Evolutionary conservation across 495 filamentous ascomycete species (phyloP), one percentile per base, ranked within the genome.

Genomic region (Hyaloscypha hepaticicola): DNA sequence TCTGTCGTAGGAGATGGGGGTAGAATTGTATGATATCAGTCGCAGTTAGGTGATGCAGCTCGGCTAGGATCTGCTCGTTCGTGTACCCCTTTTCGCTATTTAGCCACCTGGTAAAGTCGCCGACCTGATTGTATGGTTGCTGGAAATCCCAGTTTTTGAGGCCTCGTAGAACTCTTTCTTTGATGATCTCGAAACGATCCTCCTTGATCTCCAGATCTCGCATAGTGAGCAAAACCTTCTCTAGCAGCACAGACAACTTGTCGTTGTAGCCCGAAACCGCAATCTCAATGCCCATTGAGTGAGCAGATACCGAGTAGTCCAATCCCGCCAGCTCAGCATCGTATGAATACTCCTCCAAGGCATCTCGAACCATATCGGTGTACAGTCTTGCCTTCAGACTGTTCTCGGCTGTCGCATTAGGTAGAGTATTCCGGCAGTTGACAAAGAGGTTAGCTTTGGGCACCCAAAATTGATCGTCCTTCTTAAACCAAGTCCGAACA

Each of bases 391-490:
- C 82, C 72, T 92, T 94, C 33, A 96, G 87, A 22, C 83, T 76
- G 58, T 87, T 92, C 50, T 87, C 85, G 3, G 95, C 90, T 5
- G 90, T 93, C 2, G 90, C 83, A 74, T 85, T 87, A 25, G 88
- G 84, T 34, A 96, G 72, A 5, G 92, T 90, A 61, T 90, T 97
- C 65, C 90, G 85, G 66, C 96, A 82, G 56, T 85, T 90, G 48
- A 96, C 83, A 69, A 91, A 83, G 19, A 97, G 74, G 67, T 90
- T 96, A 0, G 88, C 95, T 75, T 96, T 97, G 1, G 95, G 95
- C 4, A 99, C 95, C 95, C 95, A 99, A 78, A 97, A 99, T 0
- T 87, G 91, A 70, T 99, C 95, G 69, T 99, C 95, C 77, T 98
- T 98, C 83, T 99, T 99, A 77, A 85, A 97, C 95, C 95, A 99